Base-by-base conservation (phyloP, 78 protist species). In the Cavenderia fasciculata region DNA sequence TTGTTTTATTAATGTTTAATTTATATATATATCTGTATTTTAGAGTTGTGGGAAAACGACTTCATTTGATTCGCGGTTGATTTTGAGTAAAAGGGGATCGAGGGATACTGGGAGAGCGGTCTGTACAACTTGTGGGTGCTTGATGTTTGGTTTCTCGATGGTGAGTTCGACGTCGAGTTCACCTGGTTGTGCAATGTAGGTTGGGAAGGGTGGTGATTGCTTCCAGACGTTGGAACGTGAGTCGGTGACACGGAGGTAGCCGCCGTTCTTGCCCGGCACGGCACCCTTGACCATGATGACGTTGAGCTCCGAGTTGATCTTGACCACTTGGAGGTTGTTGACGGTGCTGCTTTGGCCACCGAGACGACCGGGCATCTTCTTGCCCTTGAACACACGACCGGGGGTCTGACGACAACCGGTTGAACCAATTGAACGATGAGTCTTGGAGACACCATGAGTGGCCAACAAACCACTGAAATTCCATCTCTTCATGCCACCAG, bases 321-420 rank as follows among this genome's bases (percentile, higher is more conserved):
- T 27, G 43, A 72, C 44, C 2, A 94, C 92, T 29, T 49, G 78
- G 19, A 92, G 74, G 25, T 65, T 59, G 38, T 31, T 1, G 34
- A 38, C 57, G 33, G 93, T 92, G 54, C 47, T 36, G 33, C 71
- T 46, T 36, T 70, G 41, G 21, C 40, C 56, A 27, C 96, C 96
- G 85, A 94, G 79, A 31, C 34, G 29, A 31, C 96, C 96, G 19
- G 96, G 92, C 96, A 94, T 94, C 78, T 94, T 90, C 86, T 86
- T 92, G 6, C 94, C 94, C 57, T 74, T 74, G 56, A 57, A 73
- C 18, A 91, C 92, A 56, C 77, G 65, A 62, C 92, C 94, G 29
- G 90, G 90, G 18, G 78, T 71, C 74, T 87, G 94, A n/a, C 94
- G 36, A 66, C 85, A 77, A 34, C 91, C 95, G 10, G 73, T 61